phyloP scores from a whole-genome alignment of 2,329 filamentous ascomycete species.

The Truncatella angustata region DNA sequence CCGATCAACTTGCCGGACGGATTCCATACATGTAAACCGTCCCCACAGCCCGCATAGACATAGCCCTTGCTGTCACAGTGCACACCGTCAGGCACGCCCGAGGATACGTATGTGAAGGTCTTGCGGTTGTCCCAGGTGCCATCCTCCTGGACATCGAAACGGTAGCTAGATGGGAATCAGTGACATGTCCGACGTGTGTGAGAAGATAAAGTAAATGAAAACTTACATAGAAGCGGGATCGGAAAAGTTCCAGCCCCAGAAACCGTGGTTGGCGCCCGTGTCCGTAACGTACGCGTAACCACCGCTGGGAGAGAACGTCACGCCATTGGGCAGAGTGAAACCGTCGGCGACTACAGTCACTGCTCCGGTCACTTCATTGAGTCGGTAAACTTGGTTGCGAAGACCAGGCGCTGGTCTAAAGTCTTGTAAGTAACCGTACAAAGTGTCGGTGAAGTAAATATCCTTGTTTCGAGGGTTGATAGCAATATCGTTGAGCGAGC shows the following conservation, averaged over 20 bases:
- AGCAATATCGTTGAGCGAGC: constrained; percentile 57
- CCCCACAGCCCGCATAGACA: constrained; percentile 51
- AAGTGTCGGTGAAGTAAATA: constrained; percentile 64
- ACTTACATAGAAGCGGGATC: constrained; percentile 47
- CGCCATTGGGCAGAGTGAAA: constrained; percentile 53
- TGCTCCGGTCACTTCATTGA: constrained; percentile 47
- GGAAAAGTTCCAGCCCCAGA: constrained; percentile 40
- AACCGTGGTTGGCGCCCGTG: constrained; percentile 47
- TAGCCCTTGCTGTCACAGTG: constrained; percentile 54
- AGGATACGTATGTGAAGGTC: constrained; percentile 54
- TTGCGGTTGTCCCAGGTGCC: constrained; percentile 47
- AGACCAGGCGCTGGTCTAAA: constrained; percentile 53
- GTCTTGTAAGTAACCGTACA: constrained; percentile 56
- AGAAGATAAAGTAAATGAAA: too few relatives aligned
- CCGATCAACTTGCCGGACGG: constrained; percentile 47
- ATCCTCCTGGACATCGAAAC: constrained; percentile 42
- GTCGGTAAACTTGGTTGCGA: constrained; percentile 58
- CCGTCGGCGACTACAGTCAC: constrained; percentile 57
- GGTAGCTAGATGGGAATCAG: constrained; percentile 34
- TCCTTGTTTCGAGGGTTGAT: constrained; percentile 53
- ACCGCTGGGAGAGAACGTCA: constrained; percentile 53
- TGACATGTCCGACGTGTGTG: too few relatives aligned
- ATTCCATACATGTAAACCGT: constrained; percentile 51
- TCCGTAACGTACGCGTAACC: constrained; percentile 54
- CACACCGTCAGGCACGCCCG: constrained; percentile 60